Evolutionary conservation across 2,329 filamentous ascomycete species (phyloP).

Genomic region (Hymenoscyphus repandus): DNA sequence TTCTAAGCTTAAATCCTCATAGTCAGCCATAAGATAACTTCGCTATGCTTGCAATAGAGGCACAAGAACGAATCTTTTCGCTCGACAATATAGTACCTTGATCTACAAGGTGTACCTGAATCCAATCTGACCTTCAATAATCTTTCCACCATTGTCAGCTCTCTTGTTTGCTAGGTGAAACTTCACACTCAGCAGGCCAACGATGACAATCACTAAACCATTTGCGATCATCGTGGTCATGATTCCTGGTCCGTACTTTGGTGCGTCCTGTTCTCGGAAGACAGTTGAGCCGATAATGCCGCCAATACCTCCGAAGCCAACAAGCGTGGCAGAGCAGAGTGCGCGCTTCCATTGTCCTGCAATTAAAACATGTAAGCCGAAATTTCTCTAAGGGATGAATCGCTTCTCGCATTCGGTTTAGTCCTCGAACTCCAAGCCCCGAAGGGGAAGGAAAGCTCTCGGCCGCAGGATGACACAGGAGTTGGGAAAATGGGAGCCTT

Average conservation of each 20-base stretch:
- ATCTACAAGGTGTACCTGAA: conserved; percentile 30
- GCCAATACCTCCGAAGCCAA: conserved; percentile 72
- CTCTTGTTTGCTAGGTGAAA: conserved; percentile 31
- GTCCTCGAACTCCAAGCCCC: no score
- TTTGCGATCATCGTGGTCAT: conserved; percentile 18
- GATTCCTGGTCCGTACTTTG: conserved; percentile 40
- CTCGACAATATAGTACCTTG: no score
- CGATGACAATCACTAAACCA: conserved; percentile 27
- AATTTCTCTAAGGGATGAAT: background rate
- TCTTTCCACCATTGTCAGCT: conserved; percentile 30
- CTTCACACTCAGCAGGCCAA: conserved; percentile 25
- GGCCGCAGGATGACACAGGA: conserved; percentile 48
- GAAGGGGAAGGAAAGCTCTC: no score
- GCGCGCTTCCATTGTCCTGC: conserved; percentile 80
- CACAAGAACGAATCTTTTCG: no score
- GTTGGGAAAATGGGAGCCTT: background rate
- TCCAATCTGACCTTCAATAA: conserved; percentile 32
- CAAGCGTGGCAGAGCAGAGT: conserved; percentile 69
- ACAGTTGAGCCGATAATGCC: conserved; percentile 72
- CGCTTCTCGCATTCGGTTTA: no score
- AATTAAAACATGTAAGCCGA: background rate
- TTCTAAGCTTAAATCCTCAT: no score
- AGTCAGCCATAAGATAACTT: no score
- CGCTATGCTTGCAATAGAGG: no score
- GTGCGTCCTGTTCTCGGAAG: conserved; percentile 55